A percentile compares a stretch with the other conserved stretches of the same genome.
These are phyloP conservation scores for Penicillium nucicola DNA, from an alignment of 495 filamentous ascomycete species.

Conservation along the genomic window DNA sequence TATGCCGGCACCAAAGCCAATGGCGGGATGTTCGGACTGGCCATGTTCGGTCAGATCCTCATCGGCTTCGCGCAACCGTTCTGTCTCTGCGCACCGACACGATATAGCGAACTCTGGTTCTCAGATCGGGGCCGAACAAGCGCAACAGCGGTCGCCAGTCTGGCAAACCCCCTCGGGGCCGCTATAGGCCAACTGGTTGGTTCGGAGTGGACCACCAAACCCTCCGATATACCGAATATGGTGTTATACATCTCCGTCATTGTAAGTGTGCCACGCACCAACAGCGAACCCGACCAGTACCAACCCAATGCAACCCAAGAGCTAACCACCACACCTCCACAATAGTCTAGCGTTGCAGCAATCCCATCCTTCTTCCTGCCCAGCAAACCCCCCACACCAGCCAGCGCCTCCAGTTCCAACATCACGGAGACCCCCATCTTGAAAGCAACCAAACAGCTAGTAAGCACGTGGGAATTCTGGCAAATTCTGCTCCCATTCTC, in stretches of 20 bases:
- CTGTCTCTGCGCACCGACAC: conserved; percentile 82
- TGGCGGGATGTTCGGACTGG: conserved; percentile 64
- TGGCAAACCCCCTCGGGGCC: conserved; percentile 86
- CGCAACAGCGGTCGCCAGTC: conserved; percentile 79
- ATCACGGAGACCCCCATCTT: conserved; percentile 48
- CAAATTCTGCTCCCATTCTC: conserved; percentile 72
- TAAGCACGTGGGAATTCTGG: conserved; percentile 67
- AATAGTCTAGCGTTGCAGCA: conserved; percentile 63
- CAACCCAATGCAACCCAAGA: neutral
- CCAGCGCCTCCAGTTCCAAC: conserved; percentile 47
- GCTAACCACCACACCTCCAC: conserved; percentile 3
- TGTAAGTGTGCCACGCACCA: conserved; percentile 42
- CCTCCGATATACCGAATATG: conserved; percentile 70
- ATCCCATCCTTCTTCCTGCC: conserved; percentile 88
- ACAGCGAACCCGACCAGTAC: neutral
- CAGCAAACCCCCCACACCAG: conserved; percentile 70
- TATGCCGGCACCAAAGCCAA: conserved; percentile 71
- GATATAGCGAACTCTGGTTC: conserved; percentile 96
- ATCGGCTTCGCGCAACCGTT: conserved; percentile 90
- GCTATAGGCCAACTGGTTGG: conserved; percentile 84
- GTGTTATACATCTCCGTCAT: conserved; percentile 86
- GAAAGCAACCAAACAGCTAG: conserved; percentile 43
- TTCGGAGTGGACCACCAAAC: conserved; percentile 65
- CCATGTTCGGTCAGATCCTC: conserved; percentile 94
- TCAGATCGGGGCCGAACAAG: conserved; percentile 76